Percentiles rank a stretch among this genome's conserved stretches.
Conservation (phyloP, 2,329 filamentous ascomycete species). For the Pseudocercospora fuligena region DNA sequence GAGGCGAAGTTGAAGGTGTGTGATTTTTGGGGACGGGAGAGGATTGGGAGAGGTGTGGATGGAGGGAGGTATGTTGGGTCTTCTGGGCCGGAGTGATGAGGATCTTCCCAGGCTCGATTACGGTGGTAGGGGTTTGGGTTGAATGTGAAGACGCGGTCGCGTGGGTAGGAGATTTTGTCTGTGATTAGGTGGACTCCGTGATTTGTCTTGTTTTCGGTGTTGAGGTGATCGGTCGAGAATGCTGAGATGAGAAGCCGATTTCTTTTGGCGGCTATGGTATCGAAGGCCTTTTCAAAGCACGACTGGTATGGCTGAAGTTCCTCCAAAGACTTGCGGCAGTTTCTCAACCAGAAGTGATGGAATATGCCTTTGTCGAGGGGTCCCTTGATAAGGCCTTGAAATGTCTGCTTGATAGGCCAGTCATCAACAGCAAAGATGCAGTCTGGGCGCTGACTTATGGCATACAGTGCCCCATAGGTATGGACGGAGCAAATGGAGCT, state of each 20-base stretch:
- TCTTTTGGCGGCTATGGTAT: not conserved
- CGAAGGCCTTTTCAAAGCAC: not conserved
- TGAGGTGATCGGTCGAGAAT: not conserved
- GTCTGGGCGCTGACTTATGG: constrained; percentile 9
- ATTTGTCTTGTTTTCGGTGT: not conserved
- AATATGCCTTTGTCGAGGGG: not conserved
- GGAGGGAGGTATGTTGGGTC: not conserved
- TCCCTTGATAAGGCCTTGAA: not conserved
- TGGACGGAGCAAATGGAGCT: not conserved
- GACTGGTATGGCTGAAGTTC: constrained; percentile 9
- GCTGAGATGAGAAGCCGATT: constrained; percentile 10
- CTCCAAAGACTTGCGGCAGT: not conserved
- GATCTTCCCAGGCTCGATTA: constrained; percentile 16
- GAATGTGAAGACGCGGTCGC: constrained; percentile 1
- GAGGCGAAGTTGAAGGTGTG: constrained; percentile 10
- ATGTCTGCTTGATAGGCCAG: constrained; percentile 6
- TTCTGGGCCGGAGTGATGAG: not conserved
- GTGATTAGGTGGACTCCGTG: constrained; percentile 12
- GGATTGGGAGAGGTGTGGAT: not conserved
- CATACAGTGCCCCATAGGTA: constrained; percentile 8
- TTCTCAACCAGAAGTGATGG: not conserved
- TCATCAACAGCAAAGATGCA: constrained; percentile 19
- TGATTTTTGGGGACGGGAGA: not conserved
- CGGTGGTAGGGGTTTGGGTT: constrained; percentile 17
- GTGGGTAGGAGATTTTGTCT: constrained; percentile 7